A percentile compares a stretch with the other conserved stretches of the same genome.
Evolutionary conservation across 345 rosid genomes (phyloP).

Genomic region (Bruguiera sexangula): DNA sequence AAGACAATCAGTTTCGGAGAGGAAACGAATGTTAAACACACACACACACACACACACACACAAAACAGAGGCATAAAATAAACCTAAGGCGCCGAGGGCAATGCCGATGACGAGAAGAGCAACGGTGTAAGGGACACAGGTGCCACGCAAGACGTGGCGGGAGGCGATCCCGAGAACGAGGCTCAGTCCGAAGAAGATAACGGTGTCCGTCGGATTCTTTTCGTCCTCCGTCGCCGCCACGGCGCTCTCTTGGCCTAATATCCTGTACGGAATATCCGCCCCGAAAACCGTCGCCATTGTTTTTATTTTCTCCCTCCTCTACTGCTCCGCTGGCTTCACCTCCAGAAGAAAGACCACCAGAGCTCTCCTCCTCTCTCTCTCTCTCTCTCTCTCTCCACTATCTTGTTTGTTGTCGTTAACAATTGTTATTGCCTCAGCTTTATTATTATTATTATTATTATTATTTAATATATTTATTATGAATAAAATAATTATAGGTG

Average conservation of each 20-base stretch:
- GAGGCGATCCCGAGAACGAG: constrained; percentile 76
- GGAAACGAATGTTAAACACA: background rate
- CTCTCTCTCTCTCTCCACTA: too few species aligned
- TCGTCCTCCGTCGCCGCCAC: background rate
- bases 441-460: too few species aligned
- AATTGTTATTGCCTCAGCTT: too few species aligned
- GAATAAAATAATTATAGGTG: too few species aligned
- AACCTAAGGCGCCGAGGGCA: constrained; percentile 82
- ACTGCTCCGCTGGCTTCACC: too few species aligned
- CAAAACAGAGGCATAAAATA: background rate
- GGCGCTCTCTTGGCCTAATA: background rate
- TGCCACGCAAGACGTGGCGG: constrained; percentile 75
- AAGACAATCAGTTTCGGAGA: too few species aligned
- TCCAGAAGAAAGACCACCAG: too few species aligned
- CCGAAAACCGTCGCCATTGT: background rate
- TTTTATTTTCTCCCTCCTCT: background rate
- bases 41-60: too few species aligned
- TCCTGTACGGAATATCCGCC: background rate
- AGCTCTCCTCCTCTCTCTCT: too few species aligned
- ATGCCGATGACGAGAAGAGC: constrained; percentile 88
- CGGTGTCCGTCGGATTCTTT: constrained; percentile 60
- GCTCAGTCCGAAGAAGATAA: constrained; percentile 71
- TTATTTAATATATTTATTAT: too few species aligned
- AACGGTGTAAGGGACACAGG: constrained; percentile 90
- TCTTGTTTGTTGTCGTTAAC: too few species aligned